Conservation (phyloP, 495 filamentous ascomycete genomes). For the Hypoxylon intermedium region DNA sequence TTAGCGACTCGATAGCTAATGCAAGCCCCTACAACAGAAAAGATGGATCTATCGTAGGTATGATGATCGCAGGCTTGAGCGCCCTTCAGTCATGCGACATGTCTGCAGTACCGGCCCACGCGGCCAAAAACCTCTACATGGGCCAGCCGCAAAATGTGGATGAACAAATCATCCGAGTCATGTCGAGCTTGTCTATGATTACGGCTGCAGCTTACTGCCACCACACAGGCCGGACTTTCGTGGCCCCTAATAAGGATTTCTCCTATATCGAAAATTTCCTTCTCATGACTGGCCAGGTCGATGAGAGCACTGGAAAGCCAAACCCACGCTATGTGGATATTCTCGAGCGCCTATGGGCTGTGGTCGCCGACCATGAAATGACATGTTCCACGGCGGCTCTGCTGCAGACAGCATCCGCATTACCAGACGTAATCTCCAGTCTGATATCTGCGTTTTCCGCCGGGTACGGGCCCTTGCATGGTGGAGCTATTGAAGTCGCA, state of each 20-base stretch:
- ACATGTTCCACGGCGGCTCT: constrained; percentile 56
- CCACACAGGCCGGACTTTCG: constrained; percentile 49
- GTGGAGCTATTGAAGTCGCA: constrained; percentile 58
- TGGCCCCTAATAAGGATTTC: constrained; percentile 35
- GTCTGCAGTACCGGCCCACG: constrained; percentile 41
- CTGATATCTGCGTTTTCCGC: constrained; percentile 50
- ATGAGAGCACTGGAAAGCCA: constrained; percentile 1
- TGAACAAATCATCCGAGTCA: constrained; percentile 44
- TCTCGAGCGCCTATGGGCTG: constrained; percentile 46
- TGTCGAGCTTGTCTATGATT: constrained; percentile 44
- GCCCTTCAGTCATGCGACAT: constrained; percentile 21
- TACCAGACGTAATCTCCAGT: constrained; percentile 28
- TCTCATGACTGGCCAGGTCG: constrained; percentile 17
- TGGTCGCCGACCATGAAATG: constrained; percentile 57
- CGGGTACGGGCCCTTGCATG: constrained; percentile 60
- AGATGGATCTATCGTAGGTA: constrained; percentile 23
- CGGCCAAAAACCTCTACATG: constrained; percentile 45
- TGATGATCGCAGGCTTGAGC: constrained; percentile 35
- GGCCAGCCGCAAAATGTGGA: constrained; percentile 43
- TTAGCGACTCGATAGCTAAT: background rate
- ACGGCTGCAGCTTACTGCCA: constrained; percentile 41
- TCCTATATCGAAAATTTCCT: constrained; percentile 12
- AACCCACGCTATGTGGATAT: constrained; percentile 26
- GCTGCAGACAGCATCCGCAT: constrained; percentile 50
- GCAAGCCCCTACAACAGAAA: background rate